Percentiles rank a stretch among this genome's conserved stretches.
Evolutionary conservation across 108 stramenopile species (phyloP).

Genomic region (Cyclotella cryptica): DNA sequence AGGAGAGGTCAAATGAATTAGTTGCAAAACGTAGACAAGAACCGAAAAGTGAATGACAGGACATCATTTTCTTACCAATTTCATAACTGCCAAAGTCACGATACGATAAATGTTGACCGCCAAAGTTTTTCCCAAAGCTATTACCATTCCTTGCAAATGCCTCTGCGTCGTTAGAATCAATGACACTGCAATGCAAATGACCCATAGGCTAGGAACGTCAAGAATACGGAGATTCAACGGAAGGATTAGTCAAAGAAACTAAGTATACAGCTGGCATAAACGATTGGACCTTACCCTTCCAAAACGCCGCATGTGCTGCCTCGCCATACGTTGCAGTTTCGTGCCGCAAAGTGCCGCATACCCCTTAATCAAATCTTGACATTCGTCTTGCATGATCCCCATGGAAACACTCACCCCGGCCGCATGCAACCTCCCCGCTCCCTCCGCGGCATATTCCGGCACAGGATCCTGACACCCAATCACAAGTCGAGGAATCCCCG

Average conservation of each 20-base stretch:
- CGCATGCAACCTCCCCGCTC: conserved; percentile 68
- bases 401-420: conserved; percentile 74
- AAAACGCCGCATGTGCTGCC: conserved; percentile 62
- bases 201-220: conserved; percentile 59
- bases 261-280: neutral
- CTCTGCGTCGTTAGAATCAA: conserved; percentile 78
- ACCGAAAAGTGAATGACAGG: neutral
- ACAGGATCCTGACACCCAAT: conserved; percentile 82
- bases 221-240: neutral
- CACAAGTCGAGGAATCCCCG: conserved; percentile 72
- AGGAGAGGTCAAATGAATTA: neutral
- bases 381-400: conserved; percentile 61
- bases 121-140: conserved; percentile 83
- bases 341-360: conserved; percentile 62
- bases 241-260: neutral
- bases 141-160: conserved; percentile 88
- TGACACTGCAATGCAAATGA: conserved; percentile 88
- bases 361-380: conserved; percentile 59
- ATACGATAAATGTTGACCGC: conserved; percentile 71
- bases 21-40: neutral
- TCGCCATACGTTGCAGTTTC: conserved; percentile 73
- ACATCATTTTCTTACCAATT: conserved; percentile 45
- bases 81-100: conserved; percentile 86
- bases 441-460: conserved; percentile 64
- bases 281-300: conserved; percentile 29